Evolutionary conservation across 164 flowering plant genomes (phyloP).

Genomic region (Nelumbo lutea): DNA sequence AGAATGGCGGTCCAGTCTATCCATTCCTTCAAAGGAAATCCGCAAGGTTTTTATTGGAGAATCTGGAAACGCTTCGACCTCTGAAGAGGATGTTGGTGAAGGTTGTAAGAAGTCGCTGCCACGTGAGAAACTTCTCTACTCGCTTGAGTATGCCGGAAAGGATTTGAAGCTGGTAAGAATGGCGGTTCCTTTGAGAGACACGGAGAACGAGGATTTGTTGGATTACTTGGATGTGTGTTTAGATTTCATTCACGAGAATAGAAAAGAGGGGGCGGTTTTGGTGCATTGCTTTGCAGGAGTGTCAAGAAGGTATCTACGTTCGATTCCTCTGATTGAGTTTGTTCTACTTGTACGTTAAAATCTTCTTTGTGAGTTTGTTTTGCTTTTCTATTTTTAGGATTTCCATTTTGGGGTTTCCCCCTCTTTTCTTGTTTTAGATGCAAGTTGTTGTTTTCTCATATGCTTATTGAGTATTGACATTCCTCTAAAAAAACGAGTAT

Average conservation of each 20-base stretch:
- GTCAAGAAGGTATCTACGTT: too few relatives aligned
- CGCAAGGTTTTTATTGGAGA: slow-evolving; percentile 52
- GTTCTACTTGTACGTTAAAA: too few relatives aligned
- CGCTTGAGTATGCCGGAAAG: slow-evolving; percentile 73
- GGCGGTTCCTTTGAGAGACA: slow-evolving; percentile 88
- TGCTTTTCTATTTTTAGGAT: too few relatives aligned
- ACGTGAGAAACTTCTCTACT: slow-evolving; percentile 50
- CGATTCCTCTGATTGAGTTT: too few relatives aligned
- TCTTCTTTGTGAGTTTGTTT: too few relatives aligned
- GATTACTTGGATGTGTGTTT: slow-evolving; percentile 88
- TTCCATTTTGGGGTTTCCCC: too few relatives aligned
- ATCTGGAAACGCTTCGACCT: slow-evolving; percentile 10
- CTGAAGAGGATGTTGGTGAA: slow-evolving; percentile 21
- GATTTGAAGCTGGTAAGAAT: slow-evolving; percentile 79
- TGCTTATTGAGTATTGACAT: too few relatives aligned
- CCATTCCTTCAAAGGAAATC: slow-evolving; percentile 61
- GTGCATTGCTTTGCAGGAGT: too few relatives aligned
- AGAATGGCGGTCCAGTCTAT: slow-evolving; percentile 59
- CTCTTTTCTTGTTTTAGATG: too few relatives aligned
- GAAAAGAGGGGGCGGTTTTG: too few relatives aligned
- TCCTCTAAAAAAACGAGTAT: too few relatives aligned
- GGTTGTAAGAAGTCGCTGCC: slow-evolving; percentile 26
- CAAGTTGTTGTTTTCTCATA: too few relatives aligned
- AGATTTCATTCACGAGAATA: slow-evolving; percentile 44
- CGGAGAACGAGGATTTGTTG: slow-evolving; percentile 78